Evolutionary conservation across 139 green algal genomes (phyloP).

Genomic region (Trebouxia sp.): DNA sequence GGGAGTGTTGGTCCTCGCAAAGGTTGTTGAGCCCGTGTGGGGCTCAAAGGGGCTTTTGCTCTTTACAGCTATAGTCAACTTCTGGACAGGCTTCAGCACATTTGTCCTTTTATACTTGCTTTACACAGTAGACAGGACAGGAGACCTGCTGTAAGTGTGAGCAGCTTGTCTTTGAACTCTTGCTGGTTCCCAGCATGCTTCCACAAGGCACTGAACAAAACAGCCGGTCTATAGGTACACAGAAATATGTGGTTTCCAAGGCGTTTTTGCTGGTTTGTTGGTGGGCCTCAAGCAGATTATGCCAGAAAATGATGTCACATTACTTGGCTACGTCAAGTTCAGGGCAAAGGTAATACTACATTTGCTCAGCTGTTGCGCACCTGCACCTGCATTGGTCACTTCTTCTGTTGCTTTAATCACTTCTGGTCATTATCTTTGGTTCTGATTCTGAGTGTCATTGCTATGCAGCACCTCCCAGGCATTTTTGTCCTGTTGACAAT

Average conservation of each 20-base stretch:
- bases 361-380: too few species aligned
- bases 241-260: conserved; percentile 87
- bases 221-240: conserved; percentile 57
- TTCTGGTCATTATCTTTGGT: too few species aligned
- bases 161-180: neutral
- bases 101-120: conserved; percentile 69
- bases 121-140: conserved; percentile 49
- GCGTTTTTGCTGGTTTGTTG: conserved; percentile 76
- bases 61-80: conserved; percentile 70
- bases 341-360: conserved; percentile 71
- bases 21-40: conserved; percentile 84
- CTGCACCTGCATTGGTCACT: too few species aligned
- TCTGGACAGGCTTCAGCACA: conserved; percentile 48
- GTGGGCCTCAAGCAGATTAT: conserved; percentile 94
- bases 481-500: conserved; percentile 54
- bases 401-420: too few species aligned
- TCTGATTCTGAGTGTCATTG: neutral
- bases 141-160: conserved; percentile 61
- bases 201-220: neutral
- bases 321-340: conserved; percentile 69
- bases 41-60: conserved; percentile 81
- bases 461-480: conserved; percentile 70
- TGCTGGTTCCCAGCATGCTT: neutral
- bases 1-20: conserved; percentile 69
- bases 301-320: conserved; percentile 82